Percentiles rank a stretch among this genome's conserved stretches.
Evolutionary conservation across 345 rosid genomes (phyloP).

Genomic region (Chamaenerion angustifolium): DNA sequence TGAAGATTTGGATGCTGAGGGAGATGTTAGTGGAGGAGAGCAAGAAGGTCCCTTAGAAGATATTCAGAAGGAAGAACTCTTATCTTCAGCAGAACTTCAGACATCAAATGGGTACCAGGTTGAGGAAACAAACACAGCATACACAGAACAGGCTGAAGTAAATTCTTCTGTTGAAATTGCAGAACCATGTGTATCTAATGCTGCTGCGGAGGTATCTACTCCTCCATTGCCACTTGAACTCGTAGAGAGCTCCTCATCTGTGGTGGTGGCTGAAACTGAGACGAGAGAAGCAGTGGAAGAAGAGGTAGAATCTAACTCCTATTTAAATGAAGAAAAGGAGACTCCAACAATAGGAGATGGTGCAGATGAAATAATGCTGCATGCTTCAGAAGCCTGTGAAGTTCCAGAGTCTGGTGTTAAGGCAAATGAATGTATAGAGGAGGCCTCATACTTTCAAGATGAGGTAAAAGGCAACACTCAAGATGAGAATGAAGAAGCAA

Average conservation of each 20-base stretch:
- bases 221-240: background rate
- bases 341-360: background rate
- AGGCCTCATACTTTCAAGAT: background rate
- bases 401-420: background rate
- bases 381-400: background rate
- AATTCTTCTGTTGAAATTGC: no score
- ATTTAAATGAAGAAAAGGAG: background rate
- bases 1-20: background rate
- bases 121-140: conserved; percentile 6
- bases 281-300: background rate
- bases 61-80: conserved; percentile 1
- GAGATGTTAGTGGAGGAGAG: background rate
- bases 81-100: background rate
- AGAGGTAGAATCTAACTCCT: background rate
- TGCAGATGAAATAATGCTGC: background rate
- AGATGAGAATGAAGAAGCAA: background rate
- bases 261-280: background rate
- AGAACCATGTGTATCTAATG: no score
- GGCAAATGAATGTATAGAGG: background rate
- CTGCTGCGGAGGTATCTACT: background rate
- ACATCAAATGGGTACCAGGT: background rate
- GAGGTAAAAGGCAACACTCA: background rate
- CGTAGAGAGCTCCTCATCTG: background rate
- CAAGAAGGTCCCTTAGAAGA: conserved; percentile 1
- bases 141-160: no score